Conservation (phyloP, 306 rosid species). For the Vigna radiata region DNA sequence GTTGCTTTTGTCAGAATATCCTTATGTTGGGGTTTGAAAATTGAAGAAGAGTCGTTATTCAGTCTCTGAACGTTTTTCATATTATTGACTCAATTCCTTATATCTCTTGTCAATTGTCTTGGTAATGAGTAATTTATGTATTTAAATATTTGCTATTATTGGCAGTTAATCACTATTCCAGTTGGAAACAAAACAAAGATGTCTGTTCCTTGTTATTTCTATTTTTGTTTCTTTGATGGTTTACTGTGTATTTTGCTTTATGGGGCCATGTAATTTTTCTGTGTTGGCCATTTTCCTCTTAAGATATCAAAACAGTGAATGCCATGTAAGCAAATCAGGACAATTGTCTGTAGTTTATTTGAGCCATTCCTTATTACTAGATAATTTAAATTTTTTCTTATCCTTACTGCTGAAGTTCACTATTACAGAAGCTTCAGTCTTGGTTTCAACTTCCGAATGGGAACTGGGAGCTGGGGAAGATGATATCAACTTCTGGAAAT, state of each 20-base stretch:
- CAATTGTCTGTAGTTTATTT: slow-evolving; percentile 13
- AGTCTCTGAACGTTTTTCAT: neutral
- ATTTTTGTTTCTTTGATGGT: neutral
- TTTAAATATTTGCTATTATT: slow-evolving; percentile 24
- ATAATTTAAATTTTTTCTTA: slow-evolving; percentile 32
- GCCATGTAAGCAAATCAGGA: slow-evolving; percentile 14
- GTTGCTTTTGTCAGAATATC: slow-evolving; percentile 12
- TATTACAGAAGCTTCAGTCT: slow-evolving; percentile 78
- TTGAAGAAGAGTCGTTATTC: slow-evolving; percentile 23
- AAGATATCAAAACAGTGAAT: slow-evolving; percentile 23
- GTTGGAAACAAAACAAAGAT: slow-evolving; percentile 33
- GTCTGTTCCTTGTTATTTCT: slow-evolving; percentile 25
- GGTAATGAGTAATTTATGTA: slow-evolving; percentile 12
- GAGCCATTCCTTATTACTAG: slow-evolving; percentile 18
- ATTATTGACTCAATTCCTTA: slow-evolving; percentile 27
- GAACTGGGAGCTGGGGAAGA: slow-evolving; percentile 81
- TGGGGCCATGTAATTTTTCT: slow-evolving; percentile 8
- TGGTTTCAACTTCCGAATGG: slow-evolving; percentile 95
- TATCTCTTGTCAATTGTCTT: neutral
- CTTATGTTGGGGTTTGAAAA: slow-evolving; percentile 22
- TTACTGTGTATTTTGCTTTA: slow-evolving; percentile 12
- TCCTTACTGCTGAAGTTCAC: slow-evolving; percentile 44
- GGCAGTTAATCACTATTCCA: slow-evolving; percentile 29
- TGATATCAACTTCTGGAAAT: slow-evolving; percentile 60
- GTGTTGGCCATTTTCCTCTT: slow-evolving; percentile 23